Evolutionary conservation across 148 eudicot species (phyloP), one percentile per base, ranked within the genome.

Genomic region (Cornus suecica): DNA sequence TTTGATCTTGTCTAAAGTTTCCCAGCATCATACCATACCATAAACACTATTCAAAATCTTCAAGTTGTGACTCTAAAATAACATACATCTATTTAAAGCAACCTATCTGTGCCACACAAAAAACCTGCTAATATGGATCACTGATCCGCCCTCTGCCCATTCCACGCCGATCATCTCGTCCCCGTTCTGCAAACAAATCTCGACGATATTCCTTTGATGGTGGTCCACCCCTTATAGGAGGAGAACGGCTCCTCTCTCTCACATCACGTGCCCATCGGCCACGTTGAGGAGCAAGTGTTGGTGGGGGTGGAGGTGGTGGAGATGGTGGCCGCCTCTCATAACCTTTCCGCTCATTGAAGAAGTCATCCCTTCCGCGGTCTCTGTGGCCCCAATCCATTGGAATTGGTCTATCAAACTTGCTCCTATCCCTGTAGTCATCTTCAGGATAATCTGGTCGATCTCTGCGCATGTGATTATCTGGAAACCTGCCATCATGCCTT

Each of bases 201-300:
- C 88, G 79, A 27, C 81, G 88, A 74, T 86, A 88, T 22, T 89
- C 95, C 79, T 88, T 89, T 0, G 84, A 81, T 13, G 89, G 85
- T 54, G 87, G 86, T 45, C 87, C 84, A 52, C 87, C 91, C 79
- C 97, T 83, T 7, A 88, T 69, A 3, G 94, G 93, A 3, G 94
- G 93, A 45, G 97, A 89, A 24, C 93, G 85, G 71, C 93, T 90
- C 75, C 98, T 88, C 73, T 90, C 90, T 82, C 97, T 88, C 10
- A 81, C 73, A 70, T 85, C 90, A 31, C 85, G 91, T 56, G 80
- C 80, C 90, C 89, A 90, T 65, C 89, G 84, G 23, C 92, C 93
- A 45, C 89, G 87, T 65, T 61, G 81, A 11, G 79, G 69, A 29
- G 78, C 78, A 16, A 83, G 72, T 29, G 89, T 81, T 7, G 86